These are phyloP conservation scores for Collybiopsis confluens DNA, from an alignment of 768 basidiomycete genomes.

Conservation along the genomic window DNA sequence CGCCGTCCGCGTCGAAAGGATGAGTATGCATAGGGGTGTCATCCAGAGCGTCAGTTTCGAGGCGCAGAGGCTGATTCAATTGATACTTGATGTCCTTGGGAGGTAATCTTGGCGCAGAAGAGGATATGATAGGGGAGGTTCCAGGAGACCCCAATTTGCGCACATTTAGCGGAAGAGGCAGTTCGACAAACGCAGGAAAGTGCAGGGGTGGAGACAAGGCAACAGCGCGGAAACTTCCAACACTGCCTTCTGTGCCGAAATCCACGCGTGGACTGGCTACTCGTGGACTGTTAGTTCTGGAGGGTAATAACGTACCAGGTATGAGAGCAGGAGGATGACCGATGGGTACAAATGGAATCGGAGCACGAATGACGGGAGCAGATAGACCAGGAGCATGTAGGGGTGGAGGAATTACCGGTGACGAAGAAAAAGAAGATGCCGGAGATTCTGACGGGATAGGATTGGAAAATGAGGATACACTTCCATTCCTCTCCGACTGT, in stretches of 20 bases:
- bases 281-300: not conserved
- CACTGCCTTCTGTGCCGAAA: not conserved
- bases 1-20: constrained; percentile 2
- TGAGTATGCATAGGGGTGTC: constrained; percentile 1
- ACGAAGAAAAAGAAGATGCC: constrained; percentile 4
- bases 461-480: not conserved
- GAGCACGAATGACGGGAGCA: not conserved
- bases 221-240: not conserved
- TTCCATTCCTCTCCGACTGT: not conserved
- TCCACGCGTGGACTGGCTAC: not conserved
- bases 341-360: not conserved
- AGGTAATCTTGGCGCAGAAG: not conserved
- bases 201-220: not conserved
- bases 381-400: too few relatives aligned
- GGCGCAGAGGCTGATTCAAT: not conserved
- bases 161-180: not conserved
- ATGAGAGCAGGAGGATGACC: not conserved
- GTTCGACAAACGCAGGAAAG: not conserved
- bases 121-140: not conserved
- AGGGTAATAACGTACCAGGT: not conserved
- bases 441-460: not conserved
- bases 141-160: not conserved
- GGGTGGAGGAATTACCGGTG: not conserved
- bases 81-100: not conserved
- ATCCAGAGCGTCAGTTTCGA: not conserved